Conservation (phyloP, 1,284 basidiomycete genomes). For the Tilletia caries region DNA sequence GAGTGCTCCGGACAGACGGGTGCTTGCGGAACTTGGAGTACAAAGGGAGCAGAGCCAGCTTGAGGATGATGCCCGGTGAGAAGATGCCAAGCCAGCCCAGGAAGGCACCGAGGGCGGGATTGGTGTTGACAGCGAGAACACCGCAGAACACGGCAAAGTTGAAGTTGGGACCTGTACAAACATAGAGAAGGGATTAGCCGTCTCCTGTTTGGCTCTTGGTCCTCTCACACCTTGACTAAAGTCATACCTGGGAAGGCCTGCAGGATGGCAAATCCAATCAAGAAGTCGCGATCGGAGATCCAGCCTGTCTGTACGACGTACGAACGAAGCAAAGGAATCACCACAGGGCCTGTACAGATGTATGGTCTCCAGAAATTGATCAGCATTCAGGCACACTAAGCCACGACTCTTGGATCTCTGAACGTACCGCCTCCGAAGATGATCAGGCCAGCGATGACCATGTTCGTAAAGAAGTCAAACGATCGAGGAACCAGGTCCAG, state of each 20-base stretch:
- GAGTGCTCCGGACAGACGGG: constrained; percentile 55
- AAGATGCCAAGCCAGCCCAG: constrained; percentile 55
- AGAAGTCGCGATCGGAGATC: constrained; percentile 58
- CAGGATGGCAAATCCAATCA: constrained; percentile 63
- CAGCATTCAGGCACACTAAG: constrained; percentile 15
- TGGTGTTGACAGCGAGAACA: constrained; percentile 55
- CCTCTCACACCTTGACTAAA: neutral
- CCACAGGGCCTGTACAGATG: neutral
- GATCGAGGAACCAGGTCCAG: constrained; percentile 43
- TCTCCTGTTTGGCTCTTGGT: constrained; percentile 47
- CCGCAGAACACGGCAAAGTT: constrained; percentile 64
- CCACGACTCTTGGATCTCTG: neutral
- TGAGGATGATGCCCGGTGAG: constrained; percentile 59
- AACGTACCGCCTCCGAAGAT: constrained; percentile 64
- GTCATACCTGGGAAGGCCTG: constrained; percentile 42
- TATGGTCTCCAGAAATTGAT: neutral
- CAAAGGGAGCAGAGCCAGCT: constrained; percentile 60
- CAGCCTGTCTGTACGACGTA: constrained; percentile 15
- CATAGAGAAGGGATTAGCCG: constrained; percentile 24
- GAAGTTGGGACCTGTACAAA: constrained; percentile 62
- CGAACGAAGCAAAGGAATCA: constrained; percentile 1
- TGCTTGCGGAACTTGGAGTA: constrained; percentile 58
- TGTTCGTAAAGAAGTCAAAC: constrained; percentile 58
- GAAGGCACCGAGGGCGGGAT: constrained; percentile 57
- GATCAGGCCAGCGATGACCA: constrained; percentile 60